Base-by-base conservation (phyloP, 306 rosid genomes). In the Begonia peltatifolia region DNA sequence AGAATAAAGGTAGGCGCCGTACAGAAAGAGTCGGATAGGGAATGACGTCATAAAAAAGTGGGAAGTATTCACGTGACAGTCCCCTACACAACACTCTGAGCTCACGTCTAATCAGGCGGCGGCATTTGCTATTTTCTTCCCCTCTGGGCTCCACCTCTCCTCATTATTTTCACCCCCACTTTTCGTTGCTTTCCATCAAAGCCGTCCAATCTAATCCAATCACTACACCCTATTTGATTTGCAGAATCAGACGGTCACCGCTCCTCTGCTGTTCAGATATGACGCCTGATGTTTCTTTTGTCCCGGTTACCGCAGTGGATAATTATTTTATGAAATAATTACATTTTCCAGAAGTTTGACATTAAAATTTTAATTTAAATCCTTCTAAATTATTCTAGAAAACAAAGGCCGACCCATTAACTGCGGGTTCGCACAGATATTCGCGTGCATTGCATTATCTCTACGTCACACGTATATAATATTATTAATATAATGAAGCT, bases 71-170 rank as follows among this genome's bases (percentile, higher is more conserved):
- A 47, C 74, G 53, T 23, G 62, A 56, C 69, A 43, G 51, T 36
- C 47, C 52, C 62, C 46, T 12, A 47, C 51, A 47, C 14, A 6
- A 18, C 47, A 13, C 30, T 53, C 60, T 22, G 59, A 60, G 53
- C 82, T 63, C 68, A 78, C 79, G 90, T 84, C 92, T 77, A 55
- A 80, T 73, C 85, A 75, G 66, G 66, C 82, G 93, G 84, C 96
- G 89, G 77, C 88, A 71, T 71, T 67, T 54, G 60, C 79, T 57
- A 25, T 30, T 17, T 48, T 35, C 52, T 46, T 50, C 9, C 7
- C 2, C 12, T 2, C 78, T 68, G 75, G 15, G 64, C 10, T 23
- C 18, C 15, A 0, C 35, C 35, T 25, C 35, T 25, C 16, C 35
- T 25, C 16, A 0, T 12, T 7, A n/a, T 13, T 13, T 52, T 14